Conservation (phyloP, 2,329 filamentous ascomycete species). For the Neofusicoccum parvum region DNA sequence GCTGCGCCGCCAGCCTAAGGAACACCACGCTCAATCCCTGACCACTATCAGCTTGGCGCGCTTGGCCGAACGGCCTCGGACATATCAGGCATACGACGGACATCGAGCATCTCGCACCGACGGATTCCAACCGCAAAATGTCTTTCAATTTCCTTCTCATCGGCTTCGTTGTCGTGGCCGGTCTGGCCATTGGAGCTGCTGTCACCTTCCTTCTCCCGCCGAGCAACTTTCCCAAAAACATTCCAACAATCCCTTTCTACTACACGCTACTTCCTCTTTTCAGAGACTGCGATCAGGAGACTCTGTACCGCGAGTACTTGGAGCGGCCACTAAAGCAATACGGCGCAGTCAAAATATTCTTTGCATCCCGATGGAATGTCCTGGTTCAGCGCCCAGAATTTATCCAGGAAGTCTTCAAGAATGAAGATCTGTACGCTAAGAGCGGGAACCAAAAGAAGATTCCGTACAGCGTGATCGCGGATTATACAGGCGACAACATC, state of each 20-base stretch:
- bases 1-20: not conserved
- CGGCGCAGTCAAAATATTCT: slow-evolving; percentile 54
- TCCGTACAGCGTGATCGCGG: slow-evolving; percentile 33
- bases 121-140: not conserved
- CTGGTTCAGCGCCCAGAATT: slow-evolving; percentile 49
- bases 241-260: slow-evolving; percentile 50
- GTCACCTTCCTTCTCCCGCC: slow-evolving; percentile 16
- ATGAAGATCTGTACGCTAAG: slow-evolving; percentile 36
- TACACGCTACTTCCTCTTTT: slow-evolving; percentile 47
- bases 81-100: not conserved
- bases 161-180: not conserved
- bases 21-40: not conserved
- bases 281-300: slow-evolving; percentile 47
- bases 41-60: not conserved
- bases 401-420: slow-evolving; percentile 42
- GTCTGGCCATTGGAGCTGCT: not conserved
- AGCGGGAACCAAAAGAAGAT: slow-evolving; percentile 37
- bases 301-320: slow-evolving; percentile 45
- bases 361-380: slow-evolving; percentile 53
- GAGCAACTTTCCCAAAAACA: slow-evolving; percentile 33
- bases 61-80: not conserved
- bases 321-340: slow-evolving; percentile 41
- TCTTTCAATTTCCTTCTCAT: not conserved
- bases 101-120: not conserved
- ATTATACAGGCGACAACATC: slow-evolving; percentile 38